Conservation (phyloP, 2,329 filamentous ascomycete species). For the Colletotrichum sp. region DNA sequence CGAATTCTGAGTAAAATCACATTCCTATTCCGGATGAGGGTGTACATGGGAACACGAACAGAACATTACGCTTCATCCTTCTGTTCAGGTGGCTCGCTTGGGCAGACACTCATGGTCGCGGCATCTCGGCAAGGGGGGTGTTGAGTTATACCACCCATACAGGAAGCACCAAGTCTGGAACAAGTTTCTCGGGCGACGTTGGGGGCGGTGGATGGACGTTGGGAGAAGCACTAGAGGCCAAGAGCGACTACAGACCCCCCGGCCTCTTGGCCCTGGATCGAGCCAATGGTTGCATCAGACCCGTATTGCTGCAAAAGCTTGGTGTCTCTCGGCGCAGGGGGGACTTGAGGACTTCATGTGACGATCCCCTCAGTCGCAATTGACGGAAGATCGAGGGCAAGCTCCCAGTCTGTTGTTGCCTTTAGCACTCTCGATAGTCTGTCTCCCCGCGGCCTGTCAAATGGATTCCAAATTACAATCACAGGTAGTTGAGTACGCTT, state of each 20-base stretch:
- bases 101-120: not conserved
- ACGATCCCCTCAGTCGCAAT: not conserved
- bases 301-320: not conserved
- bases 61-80: not conserved
- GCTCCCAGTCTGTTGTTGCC: not conserved
- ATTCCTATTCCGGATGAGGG: not conserved
- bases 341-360: not conserved
- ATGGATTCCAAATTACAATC: not conserved
- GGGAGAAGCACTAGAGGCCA: not conserved
- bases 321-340: constrained; percentile 5
- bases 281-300: not conserved
- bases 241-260: not conserved
- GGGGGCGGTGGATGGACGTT: not conserved
- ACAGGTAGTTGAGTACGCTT: not conserved
- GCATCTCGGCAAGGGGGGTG: not conserved
- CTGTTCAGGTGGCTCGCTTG: not conserved
- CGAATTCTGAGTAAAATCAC: not conserved
- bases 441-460: not conserved
- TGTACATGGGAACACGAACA: not conserved
- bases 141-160: not conserved
- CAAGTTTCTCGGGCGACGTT: not conserved
- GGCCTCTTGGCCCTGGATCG: not conserved
- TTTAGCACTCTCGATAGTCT: not conserved
- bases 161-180: not conserved
- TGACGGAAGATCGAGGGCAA: not conserved